These are phyloP conservation scores for Hypsizygus marmoreus DNA, from an alignment of 768 basidiomycete genomes.

Conservation along the genomic window DNA sequence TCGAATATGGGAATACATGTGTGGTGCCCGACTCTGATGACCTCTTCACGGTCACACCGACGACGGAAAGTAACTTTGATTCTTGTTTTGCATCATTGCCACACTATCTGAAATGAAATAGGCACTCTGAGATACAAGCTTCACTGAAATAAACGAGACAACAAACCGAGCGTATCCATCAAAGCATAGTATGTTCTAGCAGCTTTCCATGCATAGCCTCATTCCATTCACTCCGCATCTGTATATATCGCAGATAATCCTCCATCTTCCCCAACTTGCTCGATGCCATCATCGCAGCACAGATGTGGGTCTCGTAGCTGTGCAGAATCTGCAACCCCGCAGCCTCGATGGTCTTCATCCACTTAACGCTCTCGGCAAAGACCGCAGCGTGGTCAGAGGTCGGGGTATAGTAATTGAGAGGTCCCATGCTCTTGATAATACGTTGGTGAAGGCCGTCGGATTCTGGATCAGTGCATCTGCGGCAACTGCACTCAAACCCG, in stretches of 20 bases:
- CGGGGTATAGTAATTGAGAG: neutral
- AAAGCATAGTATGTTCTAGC: neutral
- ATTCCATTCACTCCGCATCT: neutral
- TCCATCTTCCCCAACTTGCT: neutral
- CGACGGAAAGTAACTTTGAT: too few relatives aligned
- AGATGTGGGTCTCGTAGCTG: neutral
- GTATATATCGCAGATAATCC: neutral
- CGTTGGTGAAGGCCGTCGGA: constrained; percentile 13
- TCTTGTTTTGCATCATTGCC: too few relatives aligned
- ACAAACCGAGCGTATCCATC: too few relatives aligned
- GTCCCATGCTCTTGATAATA: constrained; percentile 9
- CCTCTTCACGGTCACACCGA: too few relatives aligned
- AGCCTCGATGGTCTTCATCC: neutral
- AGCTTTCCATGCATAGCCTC: neutral
- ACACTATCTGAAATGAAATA: too few relatives aligned
- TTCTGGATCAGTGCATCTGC: constrained; percentile 26
- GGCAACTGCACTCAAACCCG: constrained; percentile 36
- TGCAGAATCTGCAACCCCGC: neutral
- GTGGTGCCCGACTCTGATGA: too few relatives aligned
- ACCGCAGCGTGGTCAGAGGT: neutral
- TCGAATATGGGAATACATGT: too few relatives aligned
- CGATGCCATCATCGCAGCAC: neutral
- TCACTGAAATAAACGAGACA: too few relatives aligned
- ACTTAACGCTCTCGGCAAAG: neutral
- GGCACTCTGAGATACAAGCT: too few relatives aligned